Conservation (phyloP, 2,329 filamentous ascomycete species). For the Penicillium occitanis region DNA sequence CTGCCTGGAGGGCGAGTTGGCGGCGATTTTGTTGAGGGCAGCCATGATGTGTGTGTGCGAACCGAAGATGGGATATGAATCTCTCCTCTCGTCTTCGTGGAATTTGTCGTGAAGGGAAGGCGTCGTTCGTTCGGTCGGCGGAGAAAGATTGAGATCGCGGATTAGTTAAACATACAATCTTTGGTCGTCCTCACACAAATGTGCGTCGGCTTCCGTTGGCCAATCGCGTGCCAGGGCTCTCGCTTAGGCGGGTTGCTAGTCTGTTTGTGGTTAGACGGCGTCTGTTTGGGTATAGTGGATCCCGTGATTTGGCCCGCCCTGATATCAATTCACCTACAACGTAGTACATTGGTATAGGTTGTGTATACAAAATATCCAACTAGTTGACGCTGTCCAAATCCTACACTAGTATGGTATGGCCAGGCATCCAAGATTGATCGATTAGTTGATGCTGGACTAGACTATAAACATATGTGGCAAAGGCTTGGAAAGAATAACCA, state of each 20-base stretch:
- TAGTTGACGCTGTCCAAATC: neutral
- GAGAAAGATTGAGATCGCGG: constrained; percentile 15
- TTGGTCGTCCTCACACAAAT: constrained; percentile 17
- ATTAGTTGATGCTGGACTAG: neutral
- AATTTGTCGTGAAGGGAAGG: constrained; percentile 19
- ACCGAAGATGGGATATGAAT: constrained; percentile 12
- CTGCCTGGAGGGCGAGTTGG: constrained; percentile 93
- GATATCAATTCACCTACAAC: neutral
- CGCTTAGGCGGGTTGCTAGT: constrained; percentile 22
- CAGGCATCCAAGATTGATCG: neutral
- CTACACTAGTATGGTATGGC: neutral
- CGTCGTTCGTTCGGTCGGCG: constrained; percentile 19
- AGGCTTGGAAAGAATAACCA: neutral
- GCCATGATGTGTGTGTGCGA: constrained; percentile 54
- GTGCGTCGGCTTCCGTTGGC: constrained; percentile 18
- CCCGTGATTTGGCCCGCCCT: constrained; percentile 19
- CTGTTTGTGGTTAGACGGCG: neutral
- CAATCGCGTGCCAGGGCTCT: constrained; percentile 21
- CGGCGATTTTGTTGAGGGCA: constrained; percentile 95
- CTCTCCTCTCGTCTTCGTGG: constrained; percentile 9
- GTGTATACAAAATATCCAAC: neutral
- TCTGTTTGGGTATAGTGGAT: constrained; percentile 17
- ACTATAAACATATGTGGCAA: constrained; percentile 1
- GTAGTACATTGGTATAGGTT: no score
- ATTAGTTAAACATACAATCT: constrained; percentile 17